phyloP scores from a whole-genome alignment of 768 basidiomycete species.

The Boletus huronensis region DNA sequence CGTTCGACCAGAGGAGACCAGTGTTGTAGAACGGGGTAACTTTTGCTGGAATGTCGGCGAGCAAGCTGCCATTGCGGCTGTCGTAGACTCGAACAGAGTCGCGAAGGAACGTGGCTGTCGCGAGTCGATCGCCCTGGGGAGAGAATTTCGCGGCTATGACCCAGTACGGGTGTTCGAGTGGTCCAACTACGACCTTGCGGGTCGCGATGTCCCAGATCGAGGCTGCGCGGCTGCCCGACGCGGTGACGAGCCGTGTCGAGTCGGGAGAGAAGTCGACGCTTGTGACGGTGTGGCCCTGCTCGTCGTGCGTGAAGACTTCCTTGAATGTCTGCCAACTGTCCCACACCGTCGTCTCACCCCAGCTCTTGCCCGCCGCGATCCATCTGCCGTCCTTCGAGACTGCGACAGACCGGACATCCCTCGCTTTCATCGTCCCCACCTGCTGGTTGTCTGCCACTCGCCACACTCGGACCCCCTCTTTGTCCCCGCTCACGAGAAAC shows the following conservation, averaged over 20 bases:
- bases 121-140: constrained; percentile 6
- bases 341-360: constrained; percentile 12
- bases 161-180: constrained; percentile 4
- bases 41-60: background rate
- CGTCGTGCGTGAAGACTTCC: constrained; percentile 1
- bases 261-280: constrained; percentile 14
- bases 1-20: constrained; percentile 9
- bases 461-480: constrained; percentile 10
- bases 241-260: constrained; percentile 1
- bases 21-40: constrained; percentile 13
- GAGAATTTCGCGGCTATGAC: constrained; percentile 15
- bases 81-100: constrained; percentile 9
- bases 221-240: constrained; percentile 4
- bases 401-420: constrained; percentile 7
- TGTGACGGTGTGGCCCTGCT: constrained; percentile 3
- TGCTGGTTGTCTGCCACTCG: background rate
- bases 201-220: constrained; percentile 3
- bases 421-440: background rate
- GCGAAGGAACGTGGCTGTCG: constrained; percentile 6
- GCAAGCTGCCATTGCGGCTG: background rate
- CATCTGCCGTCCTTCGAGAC: constrained; percentile 4
- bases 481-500: constrained; percentile 10
- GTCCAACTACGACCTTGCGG: background rate
- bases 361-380: constrained; percentile 10
- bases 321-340: background rate